These are phyloP conservation scores for Nannochloropsis gaditana DNA, from an alignment of 108 stramenopile species.

Conservation along the genomic window DNA sequence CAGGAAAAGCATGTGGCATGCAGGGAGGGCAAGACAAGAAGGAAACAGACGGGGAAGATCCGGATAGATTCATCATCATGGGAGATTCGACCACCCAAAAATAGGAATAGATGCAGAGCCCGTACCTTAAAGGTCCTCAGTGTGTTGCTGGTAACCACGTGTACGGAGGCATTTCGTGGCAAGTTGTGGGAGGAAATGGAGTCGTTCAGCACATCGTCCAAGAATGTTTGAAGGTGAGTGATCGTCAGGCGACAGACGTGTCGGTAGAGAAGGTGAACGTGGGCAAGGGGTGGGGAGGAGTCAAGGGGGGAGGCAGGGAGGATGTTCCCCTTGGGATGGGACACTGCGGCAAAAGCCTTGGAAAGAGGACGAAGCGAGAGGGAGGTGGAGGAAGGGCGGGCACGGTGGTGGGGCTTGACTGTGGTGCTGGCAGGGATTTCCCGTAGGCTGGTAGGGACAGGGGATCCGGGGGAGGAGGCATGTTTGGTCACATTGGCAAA, in stretches of 20 bases:
- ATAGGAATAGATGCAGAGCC: no score
- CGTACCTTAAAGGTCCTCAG: constrained; percentile 30
- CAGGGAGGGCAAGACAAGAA: not conserved
- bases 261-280: not conserved
- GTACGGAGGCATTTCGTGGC: constrained; percentile 35
- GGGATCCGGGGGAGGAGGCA: not conserved
- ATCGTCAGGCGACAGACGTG: not conserved
- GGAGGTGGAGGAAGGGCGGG: not conserved
- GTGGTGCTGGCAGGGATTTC: no score
- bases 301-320: no score
- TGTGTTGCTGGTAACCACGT: constrained; percentile 38
- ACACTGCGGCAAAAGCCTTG: not conserved
- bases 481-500: not conserved
- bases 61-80: no score
- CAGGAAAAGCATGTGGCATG: not conserved
- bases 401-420: no score
- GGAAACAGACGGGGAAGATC: not conserved
- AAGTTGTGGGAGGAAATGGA: constrained; percentile 21
- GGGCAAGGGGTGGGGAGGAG: not conserved
- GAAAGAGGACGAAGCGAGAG: not conserved
- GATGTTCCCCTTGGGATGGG: no score
- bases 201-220: constrained; percentile 33
- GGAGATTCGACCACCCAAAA: no score
- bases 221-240: not conserved
- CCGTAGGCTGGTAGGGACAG: no score